Evolutionary conservation across 352 stramenopile species (phyloP).

Genomic region (Chrysophaeum taylorii): DNA sequence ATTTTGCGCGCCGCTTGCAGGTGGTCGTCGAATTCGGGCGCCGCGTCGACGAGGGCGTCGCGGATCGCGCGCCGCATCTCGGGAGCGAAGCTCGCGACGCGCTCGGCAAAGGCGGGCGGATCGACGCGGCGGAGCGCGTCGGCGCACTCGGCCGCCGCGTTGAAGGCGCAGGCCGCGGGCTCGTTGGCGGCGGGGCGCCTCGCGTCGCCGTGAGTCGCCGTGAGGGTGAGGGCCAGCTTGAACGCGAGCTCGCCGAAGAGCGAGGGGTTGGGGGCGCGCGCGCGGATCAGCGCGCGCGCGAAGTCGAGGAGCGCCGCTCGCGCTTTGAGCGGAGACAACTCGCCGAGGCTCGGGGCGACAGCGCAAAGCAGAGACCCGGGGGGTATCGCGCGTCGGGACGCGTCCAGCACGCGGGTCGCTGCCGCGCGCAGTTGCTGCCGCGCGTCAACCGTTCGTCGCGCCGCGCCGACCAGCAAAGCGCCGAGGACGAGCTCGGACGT

Average conservation of each 20-base stretch:
- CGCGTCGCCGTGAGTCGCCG: neutral
- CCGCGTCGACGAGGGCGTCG: neutral
- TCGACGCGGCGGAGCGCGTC: neutral
- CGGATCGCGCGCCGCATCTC: neutral
- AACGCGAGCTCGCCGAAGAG: neutral
- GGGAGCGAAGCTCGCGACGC: neutral
- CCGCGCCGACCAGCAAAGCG: neutral
- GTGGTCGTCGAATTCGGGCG: neutral
- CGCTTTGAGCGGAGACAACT: neutral
- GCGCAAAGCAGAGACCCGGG: neutral
- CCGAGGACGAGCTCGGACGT: neutral
- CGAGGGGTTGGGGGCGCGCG: neutral
- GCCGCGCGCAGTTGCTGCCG: neutral
- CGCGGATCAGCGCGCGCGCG: neutral
- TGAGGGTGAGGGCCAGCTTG: neutral
- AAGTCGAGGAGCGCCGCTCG: conserved; percentile 10
- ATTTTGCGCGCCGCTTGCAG: neutral
- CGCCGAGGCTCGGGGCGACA: neutral
- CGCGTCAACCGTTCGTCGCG: neutral
- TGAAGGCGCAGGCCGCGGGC: neutral
- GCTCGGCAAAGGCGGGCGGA: neutral
- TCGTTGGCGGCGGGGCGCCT: too few relatives aligned
- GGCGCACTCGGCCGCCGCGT: neutral
- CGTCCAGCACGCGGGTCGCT: neutral
- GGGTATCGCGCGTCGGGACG: neutral